These are phyloP conservation scores for Camellia sinensis DNA, from an alignment of 148 eudicot genomes.

Conservation along the genomic window DNA sequence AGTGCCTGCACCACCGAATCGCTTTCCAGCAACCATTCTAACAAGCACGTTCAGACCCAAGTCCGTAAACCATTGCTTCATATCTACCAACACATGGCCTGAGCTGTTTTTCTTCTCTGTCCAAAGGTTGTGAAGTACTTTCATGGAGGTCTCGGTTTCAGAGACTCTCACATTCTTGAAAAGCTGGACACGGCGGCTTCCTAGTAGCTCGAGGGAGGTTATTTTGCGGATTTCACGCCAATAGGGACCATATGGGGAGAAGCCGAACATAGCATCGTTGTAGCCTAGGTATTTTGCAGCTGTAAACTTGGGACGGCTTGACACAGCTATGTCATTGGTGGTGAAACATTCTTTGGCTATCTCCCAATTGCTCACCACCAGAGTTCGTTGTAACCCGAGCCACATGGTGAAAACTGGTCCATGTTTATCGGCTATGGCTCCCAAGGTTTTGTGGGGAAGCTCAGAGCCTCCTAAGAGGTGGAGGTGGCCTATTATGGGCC, in stretches of 20 bases:
- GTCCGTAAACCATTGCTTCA: conserved; percentile 11
- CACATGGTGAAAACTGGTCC: conserved; percentile 19
- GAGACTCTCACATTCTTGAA: conserved; percentile 2
- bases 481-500: conserved; percentile 29
- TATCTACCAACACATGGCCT: conserved; percentile 6
- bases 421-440: conserved; percentile 17
- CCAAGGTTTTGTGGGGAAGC: conserved; percentile 15
- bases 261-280: conserved; percentile 7
- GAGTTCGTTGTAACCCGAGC: background rate
- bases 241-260: background rate
- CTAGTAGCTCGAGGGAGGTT: conserved; percentile 4
- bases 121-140: conserved; percentile 7
- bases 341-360: conserved; percentile 16
- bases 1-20: background rate
- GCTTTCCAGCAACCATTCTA: conserved; percentile 3
- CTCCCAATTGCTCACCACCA: conserved; percentile 18
- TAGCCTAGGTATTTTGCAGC: background rate
- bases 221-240: conserved; percentile 15
- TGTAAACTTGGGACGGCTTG: background rate
- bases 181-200: conserved; percentile 4
- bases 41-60: conserved; percentile 2
- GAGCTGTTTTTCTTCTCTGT: background rate
- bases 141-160: conserved; percentile 1
- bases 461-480: background rate
- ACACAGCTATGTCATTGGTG: background rate